These are phyloP conservation scores for Sungouiella blattae DNA, from an alignment of 805 yeast species.

Conservation along the genomic window DNA sequence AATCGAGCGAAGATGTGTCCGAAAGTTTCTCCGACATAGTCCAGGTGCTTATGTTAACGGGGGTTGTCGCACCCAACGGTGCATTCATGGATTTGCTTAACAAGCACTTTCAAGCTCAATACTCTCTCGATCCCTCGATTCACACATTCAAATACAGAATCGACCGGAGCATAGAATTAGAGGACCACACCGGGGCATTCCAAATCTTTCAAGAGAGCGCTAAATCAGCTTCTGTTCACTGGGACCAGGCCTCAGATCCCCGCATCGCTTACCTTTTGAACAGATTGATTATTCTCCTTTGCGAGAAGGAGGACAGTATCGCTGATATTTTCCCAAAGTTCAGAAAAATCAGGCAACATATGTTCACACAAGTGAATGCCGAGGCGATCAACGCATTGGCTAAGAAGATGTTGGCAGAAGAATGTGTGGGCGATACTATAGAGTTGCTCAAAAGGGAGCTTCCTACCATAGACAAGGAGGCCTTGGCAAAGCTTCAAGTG, in stretches of 20 bases:
- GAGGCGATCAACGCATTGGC: conserved; percentile 28
- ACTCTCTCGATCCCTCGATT: conserved; percentile 14
- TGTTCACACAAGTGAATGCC: conserved; percentile 26
- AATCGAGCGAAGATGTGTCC: conserved; percentile 6
- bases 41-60: conserved; percentile 12
- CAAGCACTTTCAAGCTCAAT: conserved; percentile 10
- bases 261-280: conserved; percentile 29
- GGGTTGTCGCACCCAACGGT: conserved; percentile 18
- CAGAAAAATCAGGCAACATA: conserved; percentile 34
- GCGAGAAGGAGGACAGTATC: conserved; percentile 27
- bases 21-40: conserved; percentile 16
- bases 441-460: conserved; percentile 40
- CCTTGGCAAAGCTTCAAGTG: conserved; percentile 24
- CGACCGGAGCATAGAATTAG: conserved; percentile 21
- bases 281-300: conserved; percentile 38
- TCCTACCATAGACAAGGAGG: conserved; percentile 31
- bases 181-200: conserved; percentile 21
- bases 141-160: conserved; percentile 26
- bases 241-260: conserved; percentile 13
- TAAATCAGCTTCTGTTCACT: conserved; percentile 4
- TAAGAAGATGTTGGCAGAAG: conserved; percentile 27
- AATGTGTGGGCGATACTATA: conserved; percentile 39
- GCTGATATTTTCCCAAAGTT: conserved; percentile 28
- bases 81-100: conserved; percentile 13
- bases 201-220: conserved; percentile 32